phyloP scores from a whole-genome alignment of 2,329 filamentous ascomycete genomes.

The Fusarium sp. region DNA sequence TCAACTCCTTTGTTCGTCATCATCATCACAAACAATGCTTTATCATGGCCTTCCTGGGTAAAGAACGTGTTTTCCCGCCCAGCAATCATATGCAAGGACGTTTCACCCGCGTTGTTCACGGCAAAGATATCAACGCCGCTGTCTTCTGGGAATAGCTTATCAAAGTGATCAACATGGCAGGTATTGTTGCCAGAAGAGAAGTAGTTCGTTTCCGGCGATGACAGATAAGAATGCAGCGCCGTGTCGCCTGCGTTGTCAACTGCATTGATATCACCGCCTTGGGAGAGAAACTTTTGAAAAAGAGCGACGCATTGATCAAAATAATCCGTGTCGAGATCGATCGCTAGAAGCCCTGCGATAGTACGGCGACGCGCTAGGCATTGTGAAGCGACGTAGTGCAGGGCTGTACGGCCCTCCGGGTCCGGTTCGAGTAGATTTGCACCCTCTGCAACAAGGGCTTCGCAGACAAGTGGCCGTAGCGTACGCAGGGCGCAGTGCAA shows the following conservation, averaged over 20 bases:
- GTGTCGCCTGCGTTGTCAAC: conserved; percentile 29
- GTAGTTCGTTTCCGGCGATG: background rate
- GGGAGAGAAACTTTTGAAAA: conserved; percentile 12
- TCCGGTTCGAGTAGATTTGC: conserved; percentile 25
- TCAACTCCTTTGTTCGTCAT: conserved; percentile 34
- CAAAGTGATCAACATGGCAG: conserved; percentile 30
- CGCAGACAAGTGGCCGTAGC: conserved; percentile 29
- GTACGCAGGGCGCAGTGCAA: conserved; percentile 29
- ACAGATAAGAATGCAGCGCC: conserved; percentile 25
- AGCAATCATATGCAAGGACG: conserved; percentile 30
- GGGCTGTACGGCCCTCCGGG: conserved; percentile 19
- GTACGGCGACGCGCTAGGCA: background rate
- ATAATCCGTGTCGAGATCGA: background rate
- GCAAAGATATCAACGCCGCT: conserved; percentile 28
- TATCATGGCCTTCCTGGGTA: conserved; percentile 21
- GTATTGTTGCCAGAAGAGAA: background rate
- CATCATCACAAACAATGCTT: conserved; percentile 27
- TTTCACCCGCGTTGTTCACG: conserved; percentile 29
- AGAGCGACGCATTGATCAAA: conserved; percentile 20
- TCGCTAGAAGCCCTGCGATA: background rate
- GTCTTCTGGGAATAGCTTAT: conserved; percentile 24
- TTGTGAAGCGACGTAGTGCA: conserved; percentile 34
- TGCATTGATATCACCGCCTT: conserved; percentile 31
- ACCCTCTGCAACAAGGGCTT: conserved; percentile 27
- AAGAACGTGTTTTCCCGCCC: background rate